Evolutionary conservation across 495 filamentous ascomycete species (phyloP).

Genomic region (Xylaria grammica): DNA sequence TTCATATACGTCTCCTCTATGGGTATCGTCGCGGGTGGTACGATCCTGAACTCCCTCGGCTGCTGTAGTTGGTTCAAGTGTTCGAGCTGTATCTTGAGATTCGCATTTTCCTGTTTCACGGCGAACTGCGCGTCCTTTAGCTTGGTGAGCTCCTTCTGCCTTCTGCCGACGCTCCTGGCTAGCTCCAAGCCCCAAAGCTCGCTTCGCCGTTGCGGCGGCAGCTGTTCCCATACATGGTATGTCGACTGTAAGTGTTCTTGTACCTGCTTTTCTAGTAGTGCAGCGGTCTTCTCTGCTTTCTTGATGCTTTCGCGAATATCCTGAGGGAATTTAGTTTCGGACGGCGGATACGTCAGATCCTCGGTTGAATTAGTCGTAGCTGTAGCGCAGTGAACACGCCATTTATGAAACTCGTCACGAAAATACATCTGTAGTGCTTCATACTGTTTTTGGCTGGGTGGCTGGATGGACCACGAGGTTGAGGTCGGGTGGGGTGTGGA

Average conservation of each 20-base stretch:
- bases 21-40: conserved; percentile 66
- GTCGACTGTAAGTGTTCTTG: conserved; percentile 70
- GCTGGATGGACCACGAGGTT: conserved; percentile 74
- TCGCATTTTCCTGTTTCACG: conserved; percentile 71
- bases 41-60: conserved; percentile 72
- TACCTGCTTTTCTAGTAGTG: conserved; percentile 64
- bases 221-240: conserved; percentile 70
- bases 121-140: conserved; percentile 65
- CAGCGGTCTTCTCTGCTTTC: conserved; percentile 45
- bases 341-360: conserved; percentile 46
- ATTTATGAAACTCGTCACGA: conserved; percentile 65
- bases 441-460: conserved; percentile 71
- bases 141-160: conserved; percentile 67
- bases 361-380: conserved; percentile 49
- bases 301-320: conserved; percentile 51
- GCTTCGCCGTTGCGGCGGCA: conserved; percentile 59
- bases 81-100: conserved; percentile 73
- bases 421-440: conserved; percentile 72
- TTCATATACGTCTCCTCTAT: conserved; percentile 51
- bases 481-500: conserved; percentile 71
- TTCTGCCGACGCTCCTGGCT: conserved; percentile 71
- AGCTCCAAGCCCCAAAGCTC: conserved; percentile 82
- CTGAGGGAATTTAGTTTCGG: conserved; percentile 30
- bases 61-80: conserved; percentile 70
- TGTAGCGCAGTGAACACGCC: conserved; percentile 54